Conservation (phyloP, 2,329 filamentous ascomycete genomes). For the Neocatenulostroma microsporum region DNA sequence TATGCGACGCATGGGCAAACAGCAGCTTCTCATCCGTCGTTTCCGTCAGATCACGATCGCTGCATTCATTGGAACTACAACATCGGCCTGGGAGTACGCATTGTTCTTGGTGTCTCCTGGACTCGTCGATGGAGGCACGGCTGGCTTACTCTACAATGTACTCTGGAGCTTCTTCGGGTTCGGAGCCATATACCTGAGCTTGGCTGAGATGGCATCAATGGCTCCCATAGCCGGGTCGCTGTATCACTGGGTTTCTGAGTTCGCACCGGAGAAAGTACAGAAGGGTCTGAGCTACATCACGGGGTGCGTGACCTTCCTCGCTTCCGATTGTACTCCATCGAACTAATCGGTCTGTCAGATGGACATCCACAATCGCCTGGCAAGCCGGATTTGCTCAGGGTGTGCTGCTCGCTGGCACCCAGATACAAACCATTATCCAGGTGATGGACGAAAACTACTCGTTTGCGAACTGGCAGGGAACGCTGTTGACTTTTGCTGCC, state of each 20-base stretch:
- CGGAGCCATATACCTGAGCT: slow-evolving; percentile 6
- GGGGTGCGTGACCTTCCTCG: slow-evolving; percentile 30
- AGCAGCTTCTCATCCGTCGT: slow-evolving; percentile 14
- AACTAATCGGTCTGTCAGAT: slow-evolving; percentile 7
- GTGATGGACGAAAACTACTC: slow-evolving; percentile 37
- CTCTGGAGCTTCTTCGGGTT: slow-evolving; percentile 20
- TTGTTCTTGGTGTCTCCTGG: slow-evolving; percentile 13
- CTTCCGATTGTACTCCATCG: slow-evolving; percentile 20
- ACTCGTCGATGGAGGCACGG: slow-evolving; percentile 20
- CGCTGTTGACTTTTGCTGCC: slow-evolving; percentile 40
- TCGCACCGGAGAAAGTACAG: slow-evolving; percentile 27
- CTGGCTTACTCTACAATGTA: slow-evolving; percentile 21
- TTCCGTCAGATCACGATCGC: slow-evolving; percentile 15
- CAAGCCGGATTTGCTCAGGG: slow-evolving; percentile 17
- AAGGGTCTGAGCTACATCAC: slow-evolving; percentile 35
- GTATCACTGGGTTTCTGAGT: slow-evolving; percentile 20
- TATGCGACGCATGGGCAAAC: slow-evolving; percentile 17
- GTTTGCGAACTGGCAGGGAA: slow-evolving; percentile 40
- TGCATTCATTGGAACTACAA: slow-evolving; percentile 12
- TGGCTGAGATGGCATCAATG: slow-evolving; percentile 28
- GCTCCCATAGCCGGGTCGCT: slow-evolving; percentile 17
- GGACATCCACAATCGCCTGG: slow-evolving; percentile 17
- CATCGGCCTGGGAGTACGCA: slow-evolving; percentile 14
- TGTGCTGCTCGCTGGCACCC: slow-evolving; percentile 14
- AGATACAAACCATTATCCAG: slow-evolving; percentile 21